Percentiles rank a stretch among this genome's conserved stretches.
Evolutionary conservation across 2,329 filamentous ascomycete genomes (phyloP).

Genomic region (Diplocarpon rosae): DNA sequence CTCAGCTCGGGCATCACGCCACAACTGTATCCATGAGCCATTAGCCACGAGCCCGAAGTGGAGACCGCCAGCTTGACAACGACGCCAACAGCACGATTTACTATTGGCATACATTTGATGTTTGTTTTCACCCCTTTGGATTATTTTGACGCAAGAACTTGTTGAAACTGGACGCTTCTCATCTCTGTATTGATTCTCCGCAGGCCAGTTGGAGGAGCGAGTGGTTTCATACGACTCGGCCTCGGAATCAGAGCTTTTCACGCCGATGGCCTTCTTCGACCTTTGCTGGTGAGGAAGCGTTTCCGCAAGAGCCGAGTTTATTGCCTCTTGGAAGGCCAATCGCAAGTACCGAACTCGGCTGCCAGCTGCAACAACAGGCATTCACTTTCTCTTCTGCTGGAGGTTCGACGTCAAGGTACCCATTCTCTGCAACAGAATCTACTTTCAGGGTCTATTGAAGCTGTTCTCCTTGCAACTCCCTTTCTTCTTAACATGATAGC

Average conservation of each 20-base stretch:
- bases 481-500: not conserved
- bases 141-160: too few species aligned
- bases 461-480: not conserved
- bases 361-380: not conserved
- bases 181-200: not conserved
- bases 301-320: not conserved
- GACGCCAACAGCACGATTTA: too few species aligned
- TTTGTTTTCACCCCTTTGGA: too few species aligned
- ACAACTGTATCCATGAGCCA: too few species aligned
- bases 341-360: not conserved
- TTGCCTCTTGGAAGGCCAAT: not conserved
- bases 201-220: not conserved
- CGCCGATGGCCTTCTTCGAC: not conserved
- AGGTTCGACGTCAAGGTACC: not conserved
- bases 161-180: too few species aligned
- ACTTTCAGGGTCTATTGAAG: not conserved
- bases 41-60: too few species aligned
- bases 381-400: not conserved
- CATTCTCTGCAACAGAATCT: not conserved
- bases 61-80: too few species aligned
- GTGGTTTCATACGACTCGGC: not conserved
- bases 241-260: not conserved
- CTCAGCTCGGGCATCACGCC: too few species aligned
- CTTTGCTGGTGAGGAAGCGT: not conserved
- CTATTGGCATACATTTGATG: too few species aligned